phyloP scores from a whole-genome alignment of 768 basidiomycete species.

The Mycena chlorophos region DNA sequence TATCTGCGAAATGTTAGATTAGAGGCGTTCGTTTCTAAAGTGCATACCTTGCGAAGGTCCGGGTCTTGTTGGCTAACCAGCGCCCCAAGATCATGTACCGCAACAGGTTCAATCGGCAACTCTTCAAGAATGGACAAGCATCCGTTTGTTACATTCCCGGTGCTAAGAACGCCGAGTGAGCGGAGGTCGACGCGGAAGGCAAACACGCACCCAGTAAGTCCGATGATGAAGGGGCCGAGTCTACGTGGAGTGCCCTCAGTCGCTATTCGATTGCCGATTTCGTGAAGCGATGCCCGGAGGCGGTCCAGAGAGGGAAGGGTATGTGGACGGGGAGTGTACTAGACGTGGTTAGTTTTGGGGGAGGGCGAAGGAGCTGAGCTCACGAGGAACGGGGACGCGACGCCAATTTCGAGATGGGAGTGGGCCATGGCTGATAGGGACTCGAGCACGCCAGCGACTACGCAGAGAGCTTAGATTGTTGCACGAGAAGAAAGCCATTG shows the following conservation, averaged over 20 bases:
- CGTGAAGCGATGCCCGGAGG: slow-evolving; percentile 53
- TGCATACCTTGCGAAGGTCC: slow-evolving; percentile 55
- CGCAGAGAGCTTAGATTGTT: neutral
- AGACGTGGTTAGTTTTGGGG: slow-evolving; percentile 1
- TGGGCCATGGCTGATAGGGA: slow-evolving; percentile 78
- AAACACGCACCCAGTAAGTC: slow-evolving; percentile 71
- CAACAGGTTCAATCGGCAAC: slow-evolving; percentile 63
- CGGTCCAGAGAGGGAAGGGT: slow-evolving; percentile 59
- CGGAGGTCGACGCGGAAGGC: neutral
- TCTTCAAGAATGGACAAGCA: slow-evolving; percentile 70
- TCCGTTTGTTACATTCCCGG: slow-evolving; percentile 81
- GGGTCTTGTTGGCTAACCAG: slow-evolving; percentile 61
- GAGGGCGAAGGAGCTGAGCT: slow-evolving; percentile 26
- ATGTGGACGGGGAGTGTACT: slow-evolving; percentile 83
- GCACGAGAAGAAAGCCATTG: neutral
- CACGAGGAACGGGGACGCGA: slow-evolving; percentile 83
- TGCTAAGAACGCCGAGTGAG: slow-evolving; percentile 42
- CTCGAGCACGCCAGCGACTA: slow-evolving; percentile 85
- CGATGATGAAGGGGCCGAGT: slow-evolving; percentile 77
- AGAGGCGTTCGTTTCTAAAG: neutral
- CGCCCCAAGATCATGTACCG: slow-evolving; percentile 53
- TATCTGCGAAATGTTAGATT: slow-evolving; percentile 43
- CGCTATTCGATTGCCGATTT: slow-evolving; percentile 57
- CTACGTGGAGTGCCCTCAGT: slow-evolving; percentile 57
- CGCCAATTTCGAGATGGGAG: slow-evolving; percentile 72